Evolutionary conservation across 805 yeast species (phyloP), one percentile per base, ranked within the genome.

Genomic region (Lipomyces yamanashiensis): DNA sequence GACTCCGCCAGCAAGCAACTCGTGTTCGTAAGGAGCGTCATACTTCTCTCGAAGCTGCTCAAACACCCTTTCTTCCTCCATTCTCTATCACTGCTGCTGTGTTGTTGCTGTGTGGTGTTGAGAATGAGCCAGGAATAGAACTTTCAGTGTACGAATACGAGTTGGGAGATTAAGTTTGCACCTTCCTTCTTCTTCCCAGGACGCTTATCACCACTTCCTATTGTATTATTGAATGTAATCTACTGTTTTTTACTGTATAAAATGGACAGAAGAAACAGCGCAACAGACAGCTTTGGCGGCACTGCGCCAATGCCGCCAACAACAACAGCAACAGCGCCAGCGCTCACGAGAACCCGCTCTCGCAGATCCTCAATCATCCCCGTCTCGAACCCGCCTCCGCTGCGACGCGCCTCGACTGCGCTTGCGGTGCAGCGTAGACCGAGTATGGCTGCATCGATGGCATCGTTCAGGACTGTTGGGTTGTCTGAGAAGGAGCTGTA

Each of bases 1-100:
- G 33, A 51, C 49, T 17, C 68, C 68, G 21, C 66, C 67, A 17
- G 67, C 68, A 7, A 62, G 57, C n/a, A 64, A 52, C n/a, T 40
- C 58, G 9, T 13, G 15, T 19, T 52, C 23, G 33, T 23, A 21
- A 34, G 57, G 19, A 19, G 33, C 58, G 37, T 56, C 49, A 17
- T 58, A 50, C 45, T 53, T 53, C 57, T 53, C 49, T 23, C 40
- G 49, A 39, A 53, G 40, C 19, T 9, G 7, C 34, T 10, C 9
- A 17, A 33, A 51, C 44, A 23, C 43, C 12, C 33, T 10, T 7
- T 49, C 21, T 28, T 36, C 41, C 34, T 51, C 21, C 34, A 13
- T 28, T 28, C 28, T n/a, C n/a, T n/a, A n/a, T n/a, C n/a, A n/a
- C n/a, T n/a, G 28, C 28, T 28, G 28, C 28, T 28, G 28, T 28